Base-by-base conservation (phyloP, 2,329 filamentous ascomycete species). In the Blumeriella jaapii region DNA sequence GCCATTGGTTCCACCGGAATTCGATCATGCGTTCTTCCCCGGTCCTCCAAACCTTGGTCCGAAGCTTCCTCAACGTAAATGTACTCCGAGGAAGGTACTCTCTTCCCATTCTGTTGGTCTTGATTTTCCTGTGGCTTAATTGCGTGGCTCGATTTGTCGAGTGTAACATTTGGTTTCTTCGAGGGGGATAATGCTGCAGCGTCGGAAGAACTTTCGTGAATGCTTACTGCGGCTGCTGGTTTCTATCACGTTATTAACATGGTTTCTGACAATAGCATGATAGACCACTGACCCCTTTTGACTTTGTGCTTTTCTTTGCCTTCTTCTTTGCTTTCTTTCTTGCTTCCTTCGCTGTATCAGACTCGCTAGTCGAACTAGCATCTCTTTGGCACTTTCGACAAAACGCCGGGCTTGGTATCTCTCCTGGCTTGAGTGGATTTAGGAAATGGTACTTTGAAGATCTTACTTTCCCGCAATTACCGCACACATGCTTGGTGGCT, bases 401-500 rank as follows among this genome's bases (percentile, higher is more conserved):
- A 29, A 53, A 60, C 12, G 49, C 56, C 27, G 52, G 39, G n/a
- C 43, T 34, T 10, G 62, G 45, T 54, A 56, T 42, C 27, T 54
- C 40, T 28, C 52, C 48, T 28, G 48, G 40, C 41, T 46, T 40
- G 25, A 61, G 41, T 4, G 58, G 51, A 31, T 61, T 49, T 5
- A 55, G 45, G 25, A 51, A 32, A 25, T 65, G 61, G 28, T 61
- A 65, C 8, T 47, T 51, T 16, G 51, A 50, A 4, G 63, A 66
- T 27, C 63, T 56, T 5, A 59, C 48, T 14, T 53, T 55, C 14
- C 60, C 59, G 37, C 63, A 67, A 16, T 56, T 49, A 25, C 55
- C 61, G 47, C 67, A 70, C 13, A 67, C 59, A 39, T 57, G 56
- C 34, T 64, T 63, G 7, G 41, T 45, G 6, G 51, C 39, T 17